A percentile compares a stretch with the other conserved stretches of the same genome.
These are phyloP conservation scores for Uromyces viciae-fabae DNA, from an alignment of 1,284 basidiomycete species.

Conservation along the genomic window DNA sequence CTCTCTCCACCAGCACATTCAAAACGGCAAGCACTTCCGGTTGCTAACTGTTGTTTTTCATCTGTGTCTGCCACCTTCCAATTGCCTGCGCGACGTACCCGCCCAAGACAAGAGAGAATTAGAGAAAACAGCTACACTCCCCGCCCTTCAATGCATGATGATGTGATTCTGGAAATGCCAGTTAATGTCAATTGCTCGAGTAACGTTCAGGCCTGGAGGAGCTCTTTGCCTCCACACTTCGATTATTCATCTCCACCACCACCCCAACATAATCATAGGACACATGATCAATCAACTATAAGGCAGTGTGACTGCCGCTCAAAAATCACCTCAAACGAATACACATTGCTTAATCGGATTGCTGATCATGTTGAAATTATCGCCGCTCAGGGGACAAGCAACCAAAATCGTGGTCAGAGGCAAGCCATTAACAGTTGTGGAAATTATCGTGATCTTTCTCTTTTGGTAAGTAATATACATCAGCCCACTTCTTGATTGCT, in stretches of 20 bases:
- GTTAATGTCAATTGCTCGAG: neutral
- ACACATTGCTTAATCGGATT: too few species aligned
- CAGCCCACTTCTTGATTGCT: neutral
- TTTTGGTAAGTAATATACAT: conserved; percentile 1
- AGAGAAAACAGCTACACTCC: neutral
- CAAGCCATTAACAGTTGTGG: neutral
- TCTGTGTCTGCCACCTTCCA: neutral
- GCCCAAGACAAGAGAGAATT: neutral
- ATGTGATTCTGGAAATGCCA: neutral
- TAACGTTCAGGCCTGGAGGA: conserved; percentile 2
- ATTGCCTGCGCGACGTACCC: neutral
- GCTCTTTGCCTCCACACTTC: neutral
- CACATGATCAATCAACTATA: too few species aligned
- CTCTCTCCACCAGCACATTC: neutral
- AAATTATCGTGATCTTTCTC: neutral
- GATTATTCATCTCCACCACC: neutral
- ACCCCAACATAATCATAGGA: too few species aligned
- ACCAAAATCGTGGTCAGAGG: neutral
- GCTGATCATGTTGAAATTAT: too few species aligned
- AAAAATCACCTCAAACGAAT: too few species aligned
- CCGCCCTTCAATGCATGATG: neutral
- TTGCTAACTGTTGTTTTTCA: too few species aligned
- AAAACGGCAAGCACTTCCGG: neutral
- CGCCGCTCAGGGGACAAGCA: neutral
- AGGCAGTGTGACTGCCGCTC: too few species aligned